Evolutionary conservation across 371 early-diverging fungal genomes (phyloP), one percentile per base, ranked within the genome.

Genomic region (Rhizomucor miehei): DNA sequence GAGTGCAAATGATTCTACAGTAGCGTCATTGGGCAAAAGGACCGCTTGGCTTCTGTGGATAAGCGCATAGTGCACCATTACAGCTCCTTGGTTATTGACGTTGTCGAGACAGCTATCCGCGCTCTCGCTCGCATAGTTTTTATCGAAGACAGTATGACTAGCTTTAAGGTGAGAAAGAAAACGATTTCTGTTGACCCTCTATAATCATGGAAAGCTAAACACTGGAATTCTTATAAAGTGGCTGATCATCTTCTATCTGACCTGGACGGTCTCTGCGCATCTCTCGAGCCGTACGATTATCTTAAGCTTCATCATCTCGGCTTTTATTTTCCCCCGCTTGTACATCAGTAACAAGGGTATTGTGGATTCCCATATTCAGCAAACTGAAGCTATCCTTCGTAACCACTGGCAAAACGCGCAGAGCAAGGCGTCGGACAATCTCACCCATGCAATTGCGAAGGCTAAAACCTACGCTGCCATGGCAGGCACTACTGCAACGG

Each of bases 121-220:
- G 66, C 60, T 21, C 54, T 76, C 6, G 67, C 73, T 24, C 70
- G 73, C 36, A 68, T 76, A 48, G 68, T 76, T 0, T 64, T 76
- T 35, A 57, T 76, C 47, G 70, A 76, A 53, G 59, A 76, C 43
- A 70, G 59, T 13, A 23, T 54, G 17, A 72, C 73, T 8, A 70
- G 71, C 41, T 4, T 66, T 17, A 73, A 73, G 52, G 52, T 52
- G 40, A 35, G 16, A 14, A 29, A 6, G 13, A 24, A 52, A 44
- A 16, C 10, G 10, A 36, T n/a, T n/a, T n/a, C n/a, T n/a, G n/a
- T n/a, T n/a, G n/a, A n/a, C n/a, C n/a, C n/a, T n/a, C n/a, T n/a
- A n/a, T n/a, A n/a, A n/a, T n/a, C n/a, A n/a, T n/a, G n/a, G n/a
- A n/a, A 29, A 29, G 8, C 29, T 29, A 29, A 29, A 29, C 8